These are phyloP conservation scores for Lentinus polychrous DNA, from an alignment of 1,284 basidiomycete species.

Conservation along the genomic window DNA sequence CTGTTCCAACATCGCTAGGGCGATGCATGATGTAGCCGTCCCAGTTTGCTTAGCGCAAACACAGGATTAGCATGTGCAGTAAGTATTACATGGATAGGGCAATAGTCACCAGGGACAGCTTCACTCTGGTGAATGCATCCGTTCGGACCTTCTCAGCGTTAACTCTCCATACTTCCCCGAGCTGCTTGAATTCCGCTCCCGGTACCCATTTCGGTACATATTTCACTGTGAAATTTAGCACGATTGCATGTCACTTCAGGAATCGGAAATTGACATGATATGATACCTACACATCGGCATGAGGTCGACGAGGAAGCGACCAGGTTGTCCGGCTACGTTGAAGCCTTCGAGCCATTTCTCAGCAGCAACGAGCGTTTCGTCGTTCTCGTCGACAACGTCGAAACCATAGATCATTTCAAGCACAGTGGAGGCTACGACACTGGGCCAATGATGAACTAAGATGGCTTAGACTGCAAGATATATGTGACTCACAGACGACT, in stretches of 20 bases:
- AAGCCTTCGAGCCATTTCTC: neutral
- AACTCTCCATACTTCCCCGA: constrained; percentile 12
- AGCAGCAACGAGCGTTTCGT: neutral
- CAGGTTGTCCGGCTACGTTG: neutral
- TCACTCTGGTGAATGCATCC: constrained; percentile 13
- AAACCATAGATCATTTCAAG: constrained; percentile 22
- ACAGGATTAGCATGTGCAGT: no score
- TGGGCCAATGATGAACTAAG: neutral
- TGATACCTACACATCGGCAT: neutral
- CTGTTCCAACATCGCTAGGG: neutral
- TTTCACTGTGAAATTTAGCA: constrained; percentile 9
- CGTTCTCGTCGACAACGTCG: constrained; percentile 15
- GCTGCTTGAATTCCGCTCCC: constrained; percentile 20
- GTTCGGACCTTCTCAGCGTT: constrained; percentile 9
- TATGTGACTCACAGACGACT: no score
- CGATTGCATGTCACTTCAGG: no score
- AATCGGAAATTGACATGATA: no score
- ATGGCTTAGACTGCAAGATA: no score
- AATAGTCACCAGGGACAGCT: constrained; percentile 9
- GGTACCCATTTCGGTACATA: constrained; percentile 23
- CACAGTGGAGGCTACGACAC: neutral
- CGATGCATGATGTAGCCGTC: neutral
- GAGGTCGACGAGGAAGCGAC: neutral
- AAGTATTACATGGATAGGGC: no score
- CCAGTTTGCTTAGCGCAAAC: constrained; percentile 5